phyloP scores from a whole-genome alignment of 768 basidiomycete genomes.

The Hygrophoropsis aurantiaca region DNA sequence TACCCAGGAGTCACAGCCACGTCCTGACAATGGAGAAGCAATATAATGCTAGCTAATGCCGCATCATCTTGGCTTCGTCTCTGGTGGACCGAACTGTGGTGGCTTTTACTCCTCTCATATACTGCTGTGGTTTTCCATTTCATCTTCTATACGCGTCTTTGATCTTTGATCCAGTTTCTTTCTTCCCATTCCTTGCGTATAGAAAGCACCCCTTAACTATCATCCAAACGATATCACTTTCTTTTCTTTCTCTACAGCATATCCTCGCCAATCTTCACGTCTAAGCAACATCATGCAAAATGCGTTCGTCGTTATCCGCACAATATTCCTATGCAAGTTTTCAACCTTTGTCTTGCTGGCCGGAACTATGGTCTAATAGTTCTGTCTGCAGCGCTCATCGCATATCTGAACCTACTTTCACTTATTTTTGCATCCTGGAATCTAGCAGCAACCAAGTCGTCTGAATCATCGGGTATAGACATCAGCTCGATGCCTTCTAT shows the following conservation, averaged over 20 bases:
- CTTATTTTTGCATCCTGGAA: conserved; percentile 63
- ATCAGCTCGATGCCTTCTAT: background rate
- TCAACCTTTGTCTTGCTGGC: background rate
- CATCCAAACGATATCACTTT: background rate
- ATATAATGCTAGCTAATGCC: conserved; percentile 11
- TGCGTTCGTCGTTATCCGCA: conserved; percentile 56
- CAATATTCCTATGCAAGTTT: conserved; percentile 55
- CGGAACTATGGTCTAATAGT: conserved; percentile 3
- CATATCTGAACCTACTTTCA: conserved; percentile 50
- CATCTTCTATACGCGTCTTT: background rate
- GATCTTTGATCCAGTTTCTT: background rate
- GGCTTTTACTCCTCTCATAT: conserved; percentile 11
- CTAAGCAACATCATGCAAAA: conserved; percentile 38
- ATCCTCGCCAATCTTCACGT: too few relatives aligned
- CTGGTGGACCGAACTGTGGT: conserved; percentile 16
- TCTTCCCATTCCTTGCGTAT: background rate
- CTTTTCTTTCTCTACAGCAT: too few relatives aligned
- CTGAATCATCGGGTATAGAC: conserved; percentile 37
- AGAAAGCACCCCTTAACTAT: background rate
- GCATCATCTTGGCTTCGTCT: conserved; percentile 12
- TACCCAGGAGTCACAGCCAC: background rate
- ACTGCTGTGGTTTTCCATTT: background rate
- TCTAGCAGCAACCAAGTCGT: conserved; percentile 36
- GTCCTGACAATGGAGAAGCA: conserved; percentile 6
- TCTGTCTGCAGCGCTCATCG: conserved; percentile 34